Base-by-base conservation (phyloP, 2,329 filamentous ascomycete genomes). In the Fusarium brevicatenulatum region DNA sequence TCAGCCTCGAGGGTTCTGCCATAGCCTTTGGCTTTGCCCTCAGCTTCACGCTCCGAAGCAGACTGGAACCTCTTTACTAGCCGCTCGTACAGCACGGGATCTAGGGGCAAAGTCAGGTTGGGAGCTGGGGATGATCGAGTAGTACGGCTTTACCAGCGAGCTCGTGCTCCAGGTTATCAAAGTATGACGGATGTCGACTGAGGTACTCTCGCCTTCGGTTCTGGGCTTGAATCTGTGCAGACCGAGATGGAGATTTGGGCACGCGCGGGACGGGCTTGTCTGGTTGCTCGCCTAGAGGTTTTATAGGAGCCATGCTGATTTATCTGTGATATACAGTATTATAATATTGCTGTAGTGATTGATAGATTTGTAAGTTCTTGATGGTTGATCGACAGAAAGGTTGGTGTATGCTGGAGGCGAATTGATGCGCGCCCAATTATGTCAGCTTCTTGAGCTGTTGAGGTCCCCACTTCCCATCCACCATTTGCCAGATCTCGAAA, bases 121-220 rank as follows among this genome's bases (percentile, higher is more conserved):
- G 43, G 43, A 50, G 52, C 34, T 15, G 42, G 37, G 23, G 9
- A 42, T 49, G 28, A 58, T 59, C 44, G 23, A 37, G 21, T 50
- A 54, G 44, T 40, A 42, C 36, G 13, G 49, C 30, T 46, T 39
- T 76, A 88, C 87, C 84, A 30, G 86, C 86, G 42, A 90, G 83
- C 76, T 90, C 88, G 66, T 89, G 88, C 49, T 90, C 88, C 7
- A 83, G 69, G 23, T 80, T 85, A 37, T 81, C 72, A 79, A 95
- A 92, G 83, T 97, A 97, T 60, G 89, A 87, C 5, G 92, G 91
- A 78, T 95, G 89, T 9, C 88, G 85, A 68, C 91, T 88, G 30
- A 97, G 86, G 78, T 94, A 97, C 76, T 91, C 90, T 73, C 93
- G 91, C 19, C 94, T 89, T 56, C 94, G 88, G 82, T 97, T 97